Evolutionary conservation across 176 grass and related monocot genomes (phyloP), one percentile per base, ranked within the genome.

Genomic region (Oryza glaberrima): DNA sequence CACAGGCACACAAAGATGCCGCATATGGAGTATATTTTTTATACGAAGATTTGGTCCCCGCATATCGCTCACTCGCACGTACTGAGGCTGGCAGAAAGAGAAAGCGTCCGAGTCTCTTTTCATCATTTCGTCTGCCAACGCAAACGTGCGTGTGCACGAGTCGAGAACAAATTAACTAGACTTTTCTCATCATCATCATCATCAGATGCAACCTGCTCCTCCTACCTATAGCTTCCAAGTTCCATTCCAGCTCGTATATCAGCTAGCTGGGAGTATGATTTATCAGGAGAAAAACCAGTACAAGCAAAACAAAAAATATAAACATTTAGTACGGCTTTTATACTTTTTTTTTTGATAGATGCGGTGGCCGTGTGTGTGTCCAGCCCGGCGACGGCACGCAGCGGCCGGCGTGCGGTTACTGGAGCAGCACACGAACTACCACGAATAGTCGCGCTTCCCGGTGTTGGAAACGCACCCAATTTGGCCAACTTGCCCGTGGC

Each of bases 401-500:
- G 52, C 52, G 15, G 52, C 52, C 52, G 16, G 52, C 19, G 54
- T n/a, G 54, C 54, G 54, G 54, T 58, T 58, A 58, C 54, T n/a
- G 54, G 17, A 58, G 54, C 17, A n/a, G 19, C 20, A 1, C 58
- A 63, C 58, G 20, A 56, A 20, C 16, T 56, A 56, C 52, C 4
- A 17, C 15, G 14, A 16, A 0, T n/a, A 56, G 52, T 22, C 19
- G 17, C 32, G 32, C 17, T 34, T 48, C 64, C 26, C 78, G 44
- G 67, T 22, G 58, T 11, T 45, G 25, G 14, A 69, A 80, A 52
- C 64, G 65, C 65, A 22, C 16, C 10, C 58, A 63, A 63, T 30
- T 68, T 32, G 78, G 78, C 78, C 78, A 51, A 54, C 65, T 52
- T 69, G 65, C 45, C 45, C 77, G 64, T 80, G 63, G 43, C 64